Base-by-base conservation (phyloP, 2,329 filamentous ascomycete species). In the Alternaria alternata region DNA sequence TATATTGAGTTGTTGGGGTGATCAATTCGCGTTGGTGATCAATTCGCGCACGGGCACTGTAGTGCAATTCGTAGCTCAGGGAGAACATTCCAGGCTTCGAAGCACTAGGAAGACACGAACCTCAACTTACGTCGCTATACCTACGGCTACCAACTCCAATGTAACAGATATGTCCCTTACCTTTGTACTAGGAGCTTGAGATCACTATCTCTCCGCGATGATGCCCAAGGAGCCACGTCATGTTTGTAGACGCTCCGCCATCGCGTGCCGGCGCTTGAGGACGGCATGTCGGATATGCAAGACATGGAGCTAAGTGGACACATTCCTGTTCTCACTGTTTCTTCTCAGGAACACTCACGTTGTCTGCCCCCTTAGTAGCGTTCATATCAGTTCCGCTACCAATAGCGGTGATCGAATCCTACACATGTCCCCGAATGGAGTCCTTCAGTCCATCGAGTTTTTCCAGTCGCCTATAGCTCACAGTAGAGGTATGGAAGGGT, bases 51-150 rank as follows among this genome's bases (percentile, higher is more conserved):
- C n/a, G n/a, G n/a, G n/a, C n/a, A n/a, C n/a, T n/a, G n/a, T n/a
- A 48, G 26, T 34, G 49, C 39, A 38, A 9, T 34, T 26, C 18
- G 41, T 22, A 16, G 28, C 47, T 30, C 18, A 48, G 18, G 28
- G 28, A 48, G 28, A 48, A 48, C 28, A 48, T 48, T 48, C 28
- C 44, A 30, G 44, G 34, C 28, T 34, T n/a, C n/a, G 18, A 48
- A 47, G 44, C 32, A 22, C 22, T 32, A 36, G 18, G 22, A 26
- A 36, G 32, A 24, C 32, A 22, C 47, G 9, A 51, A 51, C 22
- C 18, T 26, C 20, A 38, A n/a, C 30, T 28, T 28, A n/a, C 14
- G 8, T 38, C 20, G 14, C 44, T 34, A 48, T 34, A 34, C 28
- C 28, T 48, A 32, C 28, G 8, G 18, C 28, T 3, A 22, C 38